Evolutionary conservation across 805 yeast genomes (phyloP), one percentile per base, ranked within the genome.

Genomic region (Starmerella vaccinii): DNA sequence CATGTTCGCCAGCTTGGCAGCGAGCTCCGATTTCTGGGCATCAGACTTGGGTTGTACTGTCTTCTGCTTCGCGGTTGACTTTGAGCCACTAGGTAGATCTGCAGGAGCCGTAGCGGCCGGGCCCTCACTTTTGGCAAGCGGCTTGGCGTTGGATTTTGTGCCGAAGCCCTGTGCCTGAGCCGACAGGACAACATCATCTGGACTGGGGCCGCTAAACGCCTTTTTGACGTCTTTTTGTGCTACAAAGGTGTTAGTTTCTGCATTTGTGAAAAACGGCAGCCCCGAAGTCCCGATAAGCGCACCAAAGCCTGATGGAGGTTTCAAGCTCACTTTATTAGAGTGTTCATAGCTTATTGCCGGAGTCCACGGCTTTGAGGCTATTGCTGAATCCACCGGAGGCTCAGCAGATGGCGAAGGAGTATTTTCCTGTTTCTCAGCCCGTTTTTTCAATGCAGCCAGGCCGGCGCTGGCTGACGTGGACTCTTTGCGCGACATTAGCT

Each of bases 151-250:
- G 12, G 34, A 8, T 10, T 18, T 23, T 2, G 37, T 30, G 9
- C 30, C 33, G 45, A 63, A 62, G 4, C 67, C 63, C 15, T 58
- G 52, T 9, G 60, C 52, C 63, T 84, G 92, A 0, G 87, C 86
- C 37, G 68, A 65, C 46, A 76, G 61, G 2, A 83, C 73, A 45
- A 72, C 65, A 61, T 87, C 95, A 67, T 89, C 97, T 5, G 96
- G 96, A 58, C 95, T 83, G 15, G 88, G 88, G 54, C 73, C 70
- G 44, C 52, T 45, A 41, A 55, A 55, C 2, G 49, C 53, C 12
- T 21, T 15, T 7, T 26, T 12, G 12, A 66, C 86, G 57, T 78
- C 82, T 41, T 71, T 82, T 41, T 71, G 60, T 44, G 72, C 70
- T 13, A 50, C 57, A 24, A 49, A 33, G 8, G 39, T 34, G 59